These are phyloP conservation scores for Backusella westeae DNA, from an alignment of 192 early-diverging fungal species.

Conservation along the genomic window DNA sequence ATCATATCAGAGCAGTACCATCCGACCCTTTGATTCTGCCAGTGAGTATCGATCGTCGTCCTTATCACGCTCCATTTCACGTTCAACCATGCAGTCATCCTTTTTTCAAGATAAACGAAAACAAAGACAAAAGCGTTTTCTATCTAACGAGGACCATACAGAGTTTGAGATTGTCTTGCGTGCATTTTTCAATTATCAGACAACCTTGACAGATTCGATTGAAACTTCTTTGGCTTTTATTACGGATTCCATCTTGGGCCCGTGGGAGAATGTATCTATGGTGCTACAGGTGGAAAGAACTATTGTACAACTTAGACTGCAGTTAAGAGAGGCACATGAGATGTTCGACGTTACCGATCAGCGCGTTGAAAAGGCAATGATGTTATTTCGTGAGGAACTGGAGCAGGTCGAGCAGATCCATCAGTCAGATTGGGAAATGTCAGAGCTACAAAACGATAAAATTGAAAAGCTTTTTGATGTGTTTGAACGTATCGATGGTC, in stretches of 20 bases:
- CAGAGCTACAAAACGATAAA: conserved; percentile 26
- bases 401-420: conserved; percentile 24
- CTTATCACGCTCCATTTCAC: neutral
- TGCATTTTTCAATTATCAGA: conserved; percentile 48
- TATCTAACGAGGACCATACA: neutral
- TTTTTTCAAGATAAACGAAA: neutral
- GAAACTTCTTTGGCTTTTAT: conserved; percentile 43
- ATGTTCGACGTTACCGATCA: conserved; percentile 47
- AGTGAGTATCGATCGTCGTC: conserved; percentile 21
- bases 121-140: neutral
- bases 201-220: conserved; percentile 45
- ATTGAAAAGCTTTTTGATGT: conserved; percentile 32
- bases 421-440: conserved; percentile 27
- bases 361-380: conserved; percentile 25
- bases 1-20: conserved; percentile 16
- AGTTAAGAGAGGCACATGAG: conserved; percentile 47
- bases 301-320: conserved; percentile 37
- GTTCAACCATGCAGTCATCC: neutral
- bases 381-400: conserved; percentile 26
- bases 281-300: conserved; percentile 18
- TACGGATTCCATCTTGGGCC: conserved; percentile 42
- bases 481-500: conserved; percentile 23
- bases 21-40: conserved; percentile 27
- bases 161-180: conserved; percentile 50
- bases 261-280: conserved; percentile 12